Base-by-base conservation (phyloP, 192 early-diverging fungal genomes). In the Coemansia asiatica region DNA sequence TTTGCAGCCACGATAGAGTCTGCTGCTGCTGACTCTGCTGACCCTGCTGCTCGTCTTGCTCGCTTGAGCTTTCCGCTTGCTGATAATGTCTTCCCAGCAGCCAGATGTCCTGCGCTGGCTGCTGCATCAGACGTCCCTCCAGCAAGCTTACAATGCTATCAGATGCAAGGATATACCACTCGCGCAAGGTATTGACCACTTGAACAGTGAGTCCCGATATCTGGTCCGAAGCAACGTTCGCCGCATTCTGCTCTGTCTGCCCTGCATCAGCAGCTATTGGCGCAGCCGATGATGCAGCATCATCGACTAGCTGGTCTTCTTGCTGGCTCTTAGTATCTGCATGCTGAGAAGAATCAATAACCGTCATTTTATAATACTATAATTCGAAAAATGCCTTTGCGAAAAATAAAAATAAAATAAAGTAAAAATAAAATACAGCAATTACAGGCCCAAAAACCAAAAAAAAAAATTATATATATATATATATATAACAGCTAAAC, bases 131-230 rank as follows among this genome's bases (percentile, higher is more conserved):
- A 13, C 78, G 72, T 18, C 78, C 78, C 51, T 75, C 74, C 8
- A 81, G 66, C 63, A 81, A 25, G 47, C 62, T 67, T 36, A 61
- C 56, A 31, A 81, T 81, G 61, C 78, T 81, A 61, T 81, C 72
- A 0, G 73, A 72, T 1, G 78, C 73, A 54, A 75, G 47, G 23
- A 81, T 60, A 56, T 81, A 81, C 78, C 78, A 81, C 19, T 81
- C 72, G 23, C 78, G 73, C 63, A 81, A 60, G 12, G 78, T 72
- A 49, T 72, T 81, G 35, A 81, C 72, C 16, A 81, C 78, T 10
- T 79, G 69, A 60, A 63, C 56, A 22, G 55, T 69, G 38, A 72
- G 35, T 12, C 35, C 23, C 9, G 50, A 38, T 19, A 76, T 19
- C 55, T 76, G 64, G 22, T 64, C 29, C 8, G 64, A 21, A 18